Evolutionary conservation across 257 asterid species (phyloP).

Genomic region (Solanum lignicaule): DNA sequence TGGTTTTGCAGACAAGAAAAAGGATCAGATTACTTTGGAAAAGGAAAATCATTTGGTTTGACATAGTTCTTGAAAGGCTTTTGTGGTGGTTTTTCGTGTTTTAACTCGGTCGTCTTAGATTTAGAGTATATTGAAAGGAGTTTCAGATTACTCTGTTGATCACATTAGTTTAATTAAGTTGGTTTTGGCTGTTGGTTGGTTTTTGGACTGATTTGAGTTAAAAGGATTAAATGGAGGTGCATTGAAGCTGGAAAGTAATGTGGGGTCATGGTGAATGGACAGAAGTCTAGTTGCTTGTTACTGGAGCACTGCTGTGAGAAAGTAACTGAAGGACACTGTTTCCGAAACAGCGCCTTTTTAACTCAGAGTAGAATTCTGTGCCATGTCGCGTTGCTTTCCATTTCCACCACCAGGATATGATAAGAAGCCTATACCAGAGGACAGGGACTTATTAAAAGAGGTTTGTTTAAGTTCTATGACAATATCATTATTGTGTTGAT

Average conservation of each 20-base stretch:
- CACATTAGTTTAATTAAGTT: background rate
- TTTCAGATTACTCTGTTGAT: background rate
- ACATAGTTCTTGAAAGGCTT: background rate
- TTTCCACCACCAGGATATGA: slow-evolving; percentile 97
- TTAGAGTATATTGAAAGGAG: background rate
- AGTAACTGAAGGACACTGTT: slow-evolving; percentile 29
- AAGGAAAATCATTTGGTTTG: slow-evolving; percentile 3
- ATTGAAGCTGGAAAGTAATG: slow-evolving; percentile 43
- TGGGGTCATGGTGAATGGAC: slow-evolving; percentile 72
- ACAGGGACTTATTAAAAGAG: slow-evolving; percentile 50
- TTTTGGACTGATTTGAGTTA: slow-evolving; percentile 5
- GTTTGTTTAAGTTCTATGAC: slow-evolving; percentile 25
- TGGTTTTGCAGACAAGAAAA: background rate
- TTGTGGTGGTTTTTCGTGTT: background rate
- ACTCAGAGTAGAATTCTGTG: slow-evolving; percentile 27
- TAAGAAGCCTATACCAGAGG: slow-evolving; percentile 53
- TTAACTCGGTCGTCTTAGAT: background rate
- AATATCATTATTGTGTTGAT: background rate
- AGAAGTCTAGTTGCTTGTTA: slow-evolving; percentile 32
- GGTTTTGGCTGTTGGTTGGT: background rate
- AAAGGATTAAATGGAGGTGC: slow-evolving; percentile 21
- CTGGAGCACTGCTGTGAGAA: slow-evolving; percentile 30
- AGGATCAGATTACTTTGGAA: slow-evolving; percentile 8
- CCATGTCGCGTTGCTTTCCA: slow-evolving; percentile 98
- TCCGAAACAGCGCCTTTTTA: slow-evolving; percentile 18